Evolutionary conservation across 495 filamentous ascomycete genomes (phyloP).

Genomic region (Penicillium simplicissimum): DNA sequence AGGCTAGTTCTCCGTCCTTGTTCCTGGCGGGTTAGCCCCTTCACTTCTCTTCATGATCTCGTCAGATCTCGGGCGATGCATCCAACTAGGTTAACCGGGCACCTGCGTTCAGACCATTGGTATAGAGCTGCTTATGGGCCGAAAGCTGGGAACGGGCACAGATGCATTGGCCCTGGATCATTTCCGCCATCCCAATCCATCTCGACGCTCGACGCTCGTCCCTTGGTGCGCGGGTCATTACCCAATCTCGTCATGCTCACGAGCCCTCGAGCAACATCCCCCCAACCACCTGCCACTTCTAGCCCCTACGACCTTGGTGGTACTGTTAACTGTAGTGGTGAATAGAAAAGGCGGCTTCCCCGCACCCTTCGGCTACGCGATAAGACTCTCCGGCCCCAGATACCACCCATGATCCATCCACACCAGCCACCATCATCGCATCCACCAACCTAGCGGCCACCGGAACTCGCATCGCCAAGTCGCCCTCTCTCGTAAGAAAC

Average conservation of each 20-base stretch:
- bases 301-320: background rate
- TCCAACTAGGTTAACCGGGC: background rate
- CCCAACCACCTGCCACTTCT: background rate
- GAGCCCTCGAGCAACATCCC: background rate
- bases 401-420: background rate
- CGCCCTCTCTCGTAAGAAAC: background rate
- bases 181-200: background rate
- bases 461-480: background rate
- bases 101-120: background rate
- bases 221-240: conserved; percentile 18
- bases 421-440: background rate
- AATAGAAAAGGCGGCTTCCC: conserved; percentile 14
- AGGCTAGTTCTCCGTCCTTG: conserved; percentile 14
- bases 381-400: conserved; percentile 13
- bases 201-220: background rate
- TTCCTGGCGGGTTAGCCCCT: background rate
- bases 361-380: conserved; percentile 22
- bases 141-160: background rate
- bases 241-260: conserved; percentile 6
- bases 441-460: background rate
- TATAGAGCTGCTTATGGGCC: no score
- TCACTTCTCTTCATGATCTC: background rate
- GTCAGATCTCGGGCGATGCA: background rate
- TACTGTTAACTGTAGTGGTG: background rate
- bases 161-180: background rate